Evolutionary conservation across 768 basidiomycete species (phyloP), one percentile per base, ranked within the genome.

Genomic region (Mycena pura): DNA sequence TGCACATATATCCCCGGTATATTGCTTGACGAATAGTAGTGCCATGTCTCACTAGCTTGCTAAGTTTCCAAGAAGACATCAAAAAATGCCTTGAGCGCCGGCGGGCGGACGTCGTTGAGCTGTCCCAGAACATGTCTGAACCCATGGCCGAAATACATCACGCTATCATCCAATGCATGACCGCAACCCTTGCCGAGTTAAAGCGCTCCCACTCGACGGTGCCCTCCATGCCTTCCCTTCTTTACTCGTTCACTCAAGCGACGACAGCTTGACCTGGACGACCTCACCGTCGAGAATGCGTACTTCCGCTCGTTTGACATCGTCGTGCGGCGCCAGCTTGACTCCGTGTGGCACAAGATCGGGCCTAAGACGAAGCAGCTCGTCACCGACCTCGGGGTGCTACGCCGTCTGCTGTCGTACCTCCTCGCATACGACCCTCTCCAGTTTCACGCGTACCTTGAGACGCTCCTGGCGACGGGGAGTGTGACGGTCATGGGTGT

Each of bases 301-400:
- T 95, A 98, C 68, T 99, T 98, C 74, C 87, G 88, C 31, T 93
- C 92, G 1, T 99, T 99, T 69, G 96, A 98, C 69, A 77, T 84
- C 19, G 83, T 96, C 48, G 95, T 98, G 3, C 86, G 96, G 3
- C 85, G 86, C 29, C 94, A 96, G 69, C 84, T 99, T 8, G 94
- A 97, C 73, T 84, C 95, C 0, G 90, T 97, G 7, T 99, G 97
- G 96, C 95, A 99, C 74, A 93, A 95, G 76, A 96, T 96, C 25
- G 95, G 95, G 0, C 88, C 93, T 1, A 90, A 86, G 61, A 99
- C 96, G 5, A 95, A 93, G 67, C 93, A 95, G 61, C 85, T 99
- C 11, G 94, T 98, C 9, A 85, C 82, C 49, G 96, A 99, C 72
- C 84, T 99, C 17, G 88, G 91, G 0, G 90, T 89, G 2, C 82